Evolutionary conservation across 495 filamentous ascomycete genomes (phyloP), one percentile per base, ranked within the genome.

Genomic region (Penicillium atrosanguineum): DNA sequence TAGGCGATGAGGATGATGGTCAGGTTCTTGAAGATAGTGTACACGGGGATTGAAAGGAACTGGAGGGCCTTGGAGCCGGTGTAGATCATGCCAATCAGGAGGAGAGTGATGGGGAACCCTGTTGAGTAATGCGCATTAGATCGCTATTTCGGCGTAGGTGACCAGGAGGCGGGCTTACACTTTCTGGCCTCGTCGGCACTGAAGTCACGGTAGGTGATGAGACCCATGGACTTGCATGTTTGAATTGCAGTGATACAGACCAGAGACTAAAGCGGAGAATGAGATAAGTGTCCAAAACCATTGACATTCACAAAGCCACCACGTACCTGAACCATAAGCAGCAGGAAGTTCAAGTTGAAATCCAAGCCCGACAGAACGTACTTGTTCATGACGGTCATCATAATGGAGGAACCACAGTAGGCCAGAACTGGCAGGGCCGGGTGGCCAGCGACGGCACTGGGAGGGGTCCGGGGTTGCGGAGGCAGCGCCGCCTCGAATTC

Each of bases 1-100:
- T 99, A 99, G 46, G 94, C 94, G 64, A 97, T 97, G 34, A 97
- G 83, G 61, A 99, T 99, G 71, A 94, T 99, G 46, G 94, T 97
- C 78, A 99, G 71, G 71, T 99, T 99, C 82, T 99, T 99, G 83
- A 99, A 99, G 71, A 99, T 99, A 46, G 94, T 99, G 77, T 99
- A 99, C 4, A 99, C 94, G 12, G 94, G 94, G 47, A 99, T 95
- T 16, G 90, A 96, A 52, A 99, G 87, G 75, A 85, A 97, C 71
- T 97, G 92, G 45, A 99, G 86, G 19, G 94, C 93, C 76, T 97
- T 97, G 68, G 89, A 91, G 65, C 89, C 85, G 44, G 94, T 97
- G 79, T 97, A 99, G 73, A 97, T 99, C 93, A 97, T 99, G 61
- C 91, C 91, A 69, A 99, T 95, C 54, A 99, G 86, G 50, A 97